Conservation (phyloP, 2,329 filamentous ascomycete species). For the Neonectria punicea region DNA sequence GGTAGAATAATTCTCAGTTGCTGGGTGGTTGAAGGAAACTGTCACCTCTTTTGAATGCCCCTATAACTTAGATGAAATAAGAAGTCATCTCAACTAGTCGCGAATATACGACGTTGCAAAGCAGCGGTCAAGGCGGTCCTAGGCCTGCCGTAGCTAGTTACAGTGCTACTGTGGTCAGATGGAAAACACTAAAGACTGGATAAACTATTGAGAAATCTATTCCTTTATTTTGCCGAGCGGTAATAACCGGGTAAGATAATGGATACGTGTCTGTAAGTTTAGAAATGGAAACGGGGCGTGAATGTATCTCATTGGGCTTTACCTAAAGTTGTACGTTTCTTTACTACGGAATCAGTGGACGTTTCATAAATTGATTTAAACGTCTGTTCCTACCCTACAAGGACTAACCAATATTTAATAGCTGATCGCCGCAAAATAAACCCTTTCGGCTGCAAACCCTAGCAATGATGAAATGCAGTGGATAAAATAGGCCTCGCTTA, state of each 20-base stretch:
- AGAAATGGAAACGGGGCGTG: not conserved
- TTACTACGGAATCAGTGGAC: not conserved
- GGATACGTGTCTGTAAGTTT: not conserved
- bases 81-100: not conserved
- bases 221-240: not conserved
- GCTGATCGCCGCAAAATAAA: not conserved
- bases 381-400: not conserved
- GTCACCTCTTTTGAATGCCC: not conserved
- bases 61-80: not conserved
- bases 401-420: not conserved
- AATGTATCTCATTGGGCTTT: not conserved
- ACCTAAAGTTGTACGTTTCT: not conserved
- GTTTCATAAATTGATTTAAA: not conserved
- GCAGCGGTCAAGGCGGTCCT: not conserved
- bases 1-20: not conserved
- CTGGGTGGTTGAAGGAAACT: not conserved
- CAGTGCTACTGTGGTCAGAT: not conserved
- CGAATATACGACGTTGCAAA: not conserved
- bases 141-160: not conserved
- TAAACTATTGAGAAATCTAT: not conserved
- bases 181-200: not conserved
- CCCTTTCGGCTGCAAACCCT: not conserved
- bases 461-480: not conserved
- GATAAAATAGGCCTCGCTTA: not conserved
- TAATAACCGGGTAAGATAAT: not conserved